phyloP scores from a whole-genome alignment of 2,329 filamentous ascomycete species.

The Trichoderma brevicompactum region DNA sequence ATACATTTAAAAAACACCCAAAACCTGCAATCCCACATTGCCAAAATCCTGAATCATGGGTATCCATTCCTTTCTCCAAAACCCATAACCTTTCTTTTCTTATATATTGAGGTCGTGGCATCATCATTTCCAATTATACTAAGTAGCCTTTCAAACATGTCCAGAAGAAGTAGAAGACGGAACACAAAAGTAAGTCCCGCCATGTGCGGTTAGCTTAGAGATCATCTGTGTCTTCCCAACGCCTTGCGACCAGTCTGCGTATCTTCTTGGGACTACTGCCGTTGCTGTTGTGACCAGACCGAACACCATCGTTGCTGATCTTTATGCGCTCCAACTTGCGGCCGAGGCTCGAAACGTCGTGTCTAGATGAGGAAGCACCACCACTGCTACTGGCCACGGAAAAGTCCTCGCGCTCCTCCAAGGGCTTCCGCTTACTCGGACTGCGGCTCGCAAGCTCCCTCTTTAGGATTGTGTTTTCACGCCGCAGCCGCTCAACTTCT shows the following conservation, averaged over 20 bases:
- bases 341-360: conserved; percentile 46
- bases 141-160: neutral
- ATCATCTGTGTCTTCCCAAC: conserved; percentile 49
- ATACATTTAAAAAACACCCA: conserved; percentile 17
- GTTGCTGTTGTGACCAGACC: conserved; percentile 36
- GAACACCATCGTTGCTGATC: conserved; percentile 47
- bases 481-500: conserved; percentile 71
- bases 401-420: conserved; percentile 59
- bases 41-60: conserved; percentile 20
- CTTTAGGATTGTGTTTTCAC: conserved; percentile 66
- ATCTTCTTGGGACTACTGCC: conserved; percentile 59
- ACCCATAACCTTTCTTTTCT: conserved; percentile 8
- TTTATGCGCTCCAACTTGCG: conserved; percentile 56
- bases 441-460: conserved; percentile 67
- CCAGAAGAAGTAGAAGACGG: neutral
- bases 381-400: conserved; percentile 25
- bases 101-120: conserved; percentile 1
- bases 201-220: neutral
- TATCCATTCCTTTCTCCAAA: conserved; percentile 21
- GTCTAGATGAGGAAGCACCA: neutral
- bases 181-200: neutral
- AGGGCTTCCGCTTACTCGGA: conserved; percentile 62
- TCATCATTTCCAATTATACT: conserved; percentile 20
- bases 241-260: conserved; percentile 52
- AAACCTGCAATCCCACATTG: conserved; percentile 13